phyloP scores from a whole-genome alignment of 768 basidiomycete genomes.

The Rhodotorula babjevae region DNA sequence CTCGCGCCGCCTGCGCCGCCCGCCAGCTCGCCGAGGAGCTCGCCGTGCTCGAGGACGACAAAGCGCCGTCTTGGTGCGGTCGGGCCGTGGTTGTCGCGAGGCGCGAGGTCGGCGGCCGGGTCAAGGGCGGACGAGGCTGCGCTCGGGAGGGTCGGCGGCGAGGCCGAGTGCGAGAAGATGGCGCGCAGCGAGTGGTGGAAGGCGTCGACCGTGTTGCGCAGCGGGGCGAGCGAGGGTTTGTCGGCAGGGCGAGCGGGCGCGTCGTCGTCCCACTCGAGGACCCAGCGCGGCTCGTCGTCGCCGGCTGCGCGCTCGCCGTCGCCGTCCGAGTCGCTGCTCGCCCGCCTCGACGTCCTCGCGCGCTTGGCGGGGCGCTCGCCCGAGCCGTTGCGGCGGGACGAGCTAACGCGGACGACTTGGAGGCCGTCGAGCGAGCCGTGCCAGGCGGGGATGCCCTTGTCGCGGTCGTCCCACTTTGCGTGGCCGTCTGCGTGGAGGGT shows the following conservation, averaged over 20 bases:
- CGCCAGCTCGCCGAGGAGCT: constrained; percentile 26
- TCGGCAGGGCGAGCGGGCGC: not conserved
- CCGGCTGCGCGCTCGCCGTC: not conserved
- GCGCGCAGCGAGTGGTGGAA: constrained; percentile 20
- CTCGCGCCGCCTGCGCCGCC: not conserved
- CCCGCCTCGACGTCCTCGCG: not conserved
- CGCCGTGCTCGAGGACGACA: constrained; percentile 31
- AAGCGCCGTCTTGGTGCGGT: not conserved
- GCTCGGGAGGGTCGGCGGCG: not conserved
- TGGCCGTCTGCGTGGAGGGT: not conserved
- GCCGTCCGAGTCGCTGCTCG: not conserved
- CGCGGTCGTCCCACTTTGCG: not conserved
- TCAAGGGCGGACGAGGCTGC: not conserved
- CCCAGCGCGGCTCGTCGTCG: constrained; percentile 5
- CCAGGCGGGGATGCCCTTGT: constrained; percentile 14
- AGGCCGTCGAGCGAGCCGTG: constrained; percentile 10
- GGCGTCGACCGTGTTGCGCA: constrained; percentile 31
- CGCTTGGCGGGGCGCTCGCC: not conserved
- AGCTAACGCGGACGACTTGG: not conserved
- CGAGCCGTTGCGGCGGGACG: not conserved
- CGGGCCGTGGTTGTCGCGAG: not conserved
- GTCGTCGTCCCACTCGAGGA: constrained; percentile 21
- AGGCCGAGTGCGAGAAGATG: constrained; percentile 2
- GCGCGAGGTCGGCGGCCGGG: not conserved
- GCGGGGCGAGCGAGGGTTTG: constrained; percentile 8